A percentile compares a stretch with the other conserved stretches of the same genome.
Evolutionary conservation across 257 asterid genomes (phyloP).

Genomic region (Anisodus acutangulus): DNA sequence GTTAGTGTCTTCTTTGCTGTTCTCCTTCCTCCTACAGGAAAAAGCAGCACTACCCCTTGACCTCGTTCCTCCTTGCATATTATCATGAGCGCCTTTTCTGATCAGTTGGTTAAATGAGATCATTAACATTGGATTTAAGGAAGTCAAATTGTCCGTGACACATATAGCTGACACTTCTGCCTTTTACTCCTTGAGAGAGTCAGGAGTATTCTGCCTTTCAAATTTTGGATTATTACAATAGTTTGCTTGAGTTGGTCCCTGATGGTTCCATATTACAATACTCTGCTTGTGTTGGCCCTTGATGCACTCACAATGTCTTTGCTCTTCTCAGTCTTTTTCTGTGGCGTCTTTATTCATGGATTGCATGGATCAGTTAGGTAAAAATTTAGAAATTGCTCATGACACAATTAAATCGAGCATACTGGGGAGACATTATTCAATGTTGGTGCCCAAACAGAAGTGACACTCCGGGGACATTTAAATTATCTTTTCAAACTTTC

Average conservation of each 20-base stretch:
- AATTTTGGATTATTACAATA: conserved; percentile 9
- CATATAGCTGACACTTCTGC: neutral
- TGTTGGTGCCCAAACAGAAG: neutral
- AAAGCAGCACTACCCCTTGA: neutral
- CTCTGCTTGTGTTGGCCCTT: neutral
- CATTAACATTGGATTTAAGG: conserved; percentile 9
- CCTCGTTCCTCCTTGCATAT: neutral
- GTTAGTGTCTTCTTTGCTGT: conserved; percentile 2
- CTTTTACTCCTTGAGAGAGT: neutral
- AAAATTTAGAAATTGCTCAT: neutral
- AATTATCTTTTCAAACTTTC: neutral
- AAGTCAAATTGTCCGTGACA: neutral
- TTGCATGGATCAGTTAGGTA: conserved; percentile 22
- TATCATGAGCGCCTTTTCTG: conserved; percentile 8
- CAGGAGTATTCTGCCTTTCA: neutral
- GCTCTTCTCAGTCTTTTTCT: conserved; percentile 2
- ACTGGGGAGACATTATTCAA: neutral
- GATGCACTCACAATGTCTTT: neutral
- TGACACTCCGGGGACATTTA: neutral
- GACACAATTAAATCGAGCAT: neutral
- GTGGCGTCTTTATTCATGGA: neutral
- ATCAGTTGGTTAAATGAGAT: neutral
- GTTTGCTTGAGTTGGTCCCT: neutral
- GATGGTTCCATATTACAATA: neutral
- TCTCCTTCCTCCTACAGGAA: neutral